These are phyloP conservation scores for Trebouxia sp. DNA, from an alignment of 139 green algal species.

Conservation along the genomic window DNA sequence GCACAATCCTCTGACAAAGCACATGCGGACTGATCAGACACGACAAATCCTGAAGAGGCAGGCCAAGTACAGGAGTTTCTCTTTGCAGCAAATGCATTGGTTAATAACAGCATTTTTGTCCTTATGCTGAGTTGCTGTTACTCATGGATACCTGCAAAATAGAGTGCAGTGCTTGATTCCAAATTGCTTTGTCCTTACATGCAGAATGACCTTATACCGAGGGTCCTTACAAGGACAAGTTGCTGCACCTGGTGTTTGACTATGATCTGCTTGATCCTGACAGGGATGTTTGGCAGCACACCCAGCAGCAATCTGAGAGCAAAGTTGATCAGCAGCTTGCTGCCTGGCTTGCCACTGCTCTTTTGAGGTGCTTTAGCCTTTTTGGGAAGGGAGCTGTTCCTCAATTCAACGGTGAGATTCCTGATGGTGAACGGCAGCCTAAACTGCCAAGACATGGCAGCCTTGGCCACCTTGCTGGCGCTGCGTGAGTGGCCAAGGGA, in stretches of 20 bases:
- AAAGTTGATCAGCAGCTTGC: constrained; percentile 6
- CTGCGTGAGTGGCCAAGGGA: constrained; percentile 20
- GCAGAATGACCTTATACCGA: too few species aligned
- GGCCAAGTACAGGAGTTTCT: too few species aligned
- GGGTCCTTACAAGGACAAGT: too few species aligned
- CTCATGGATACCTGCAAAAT: too few species aligned
- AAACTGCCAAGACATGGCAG: neutral
- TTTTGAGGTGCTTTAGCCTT: neutral
- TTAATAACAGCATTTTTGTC: too few species aligned
- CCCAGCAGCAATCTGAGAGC: constrained; percentile 28
- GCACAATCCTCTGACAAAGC: too few species aligned
- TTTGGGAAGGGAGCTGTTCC: neutral
- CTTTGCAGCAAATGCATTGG: too few species aligned
- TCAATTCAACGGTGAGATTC: neutral
- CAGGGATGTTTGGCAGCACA: constrained; percentile 31
- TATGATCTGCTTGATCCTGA: constrained; percentile 28
- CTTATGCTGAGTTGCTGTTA: too few species aligned
- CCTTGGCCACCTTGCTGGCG: constrained; percentile 12
- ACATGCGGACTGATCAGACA: too few species aligned
- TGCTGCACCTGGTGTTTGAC: constrained; percentile 26
- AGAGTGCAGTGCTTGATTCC: too few species aligned
- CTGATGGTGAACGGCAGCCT: constrained; percentile 27
- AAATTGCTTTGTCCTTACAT: too few species aligned
- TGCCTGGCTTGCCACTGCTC: neutral
- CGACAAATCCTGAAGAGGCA: too few species aligned